Base-by-base conservation (phyloP, 176 grass and related monocot genomes). In the Oryza rufipogon region DNA sequence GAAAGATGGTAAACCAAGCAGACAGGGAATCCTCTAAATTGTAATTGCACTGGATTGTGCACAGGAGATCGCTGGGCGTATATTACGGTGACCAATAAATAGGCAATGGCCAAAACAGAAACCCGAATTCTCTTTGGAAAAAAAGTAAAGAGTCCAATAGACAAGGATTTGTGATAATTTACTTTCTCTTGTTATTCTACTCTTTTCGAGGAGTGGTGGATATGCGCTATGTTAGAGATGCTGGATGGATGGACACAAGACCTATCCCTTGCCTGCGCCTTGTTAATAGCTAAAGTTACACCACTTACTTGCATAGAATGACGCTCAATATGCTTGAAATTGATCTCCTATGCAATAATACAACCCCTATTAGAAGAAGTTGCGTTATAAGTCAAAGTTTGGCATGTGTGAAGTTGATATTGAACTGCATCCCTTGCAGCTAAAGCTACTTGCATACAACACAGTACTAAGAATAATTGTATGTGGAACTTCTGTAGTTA, bases 151-250 rank as follows among this genome's bases (percentile, higher is more conserved):
- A 71, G 68, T 68, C 19, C 26, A 45, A n/a, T 70, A 58, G 68
- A 61, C 66, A 78, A 47, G 25, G 33, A 22, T 51, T 11, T 39
- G 78, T 86, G 45, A 58, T 82, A 44, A 19, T 77, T 86, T 36
- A 7, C 1, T n/a, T 9, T 4, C 39, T 1, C 72, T 86, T 48
- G 30, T 38, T 67, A 19, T 60, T 81, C 26, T 66, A 23, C 34
- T 85, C 25, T 71, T 67, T 66, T 52, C 46, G 77, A 11, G 44
- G 9, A 49, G 34, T 16, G 4, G 7, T 86, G 80, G 34, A 46
- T 86, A 77, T 38, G 26, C 11, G 6, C 41, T 25, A 51, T 84
- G 44, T 9, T 66, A 61, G 34, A 74, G 25, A 25, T 48, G 44
- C 54, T 81, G 58, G 68, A 67, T 20, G 4, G 42, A 71, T 81